A percentile compares a stretch with the other conserved stretches of the same genome.
These are phyloP conservation scores for Diaporthe citri DNA, from an alignment of 2,329 filamentous ascomycete species.

Conservation along the genomic window DNA sequence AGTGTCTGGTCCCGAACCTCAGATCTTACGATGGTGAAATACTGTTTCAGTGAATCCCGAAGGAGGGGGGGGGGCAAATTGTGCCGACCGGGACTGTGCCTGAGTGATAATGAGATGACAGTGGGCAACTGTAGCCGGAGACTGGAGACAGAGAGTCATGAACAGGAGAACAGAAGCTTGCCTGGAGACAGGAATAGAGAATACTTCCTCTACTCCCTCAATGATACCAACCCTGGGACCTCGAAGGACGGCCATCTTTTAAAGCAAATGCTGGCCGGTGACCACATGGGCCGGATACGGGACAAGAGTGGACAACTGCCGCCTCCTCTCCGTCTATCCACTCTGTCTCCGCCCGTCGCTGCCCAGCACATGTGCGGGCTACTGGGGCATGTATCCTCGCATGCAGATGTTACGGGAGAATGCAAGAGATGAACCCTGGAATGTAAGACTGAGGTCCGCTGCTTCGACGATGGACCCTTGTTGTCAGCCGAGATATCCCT, in stretches of 20 bases:
- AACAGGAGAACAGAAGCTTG: background rate
- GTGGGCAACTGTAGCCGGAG: background rate
- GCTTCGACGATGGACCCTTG: constrained; percentile 12
- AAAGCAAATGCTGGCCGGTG: background rate
- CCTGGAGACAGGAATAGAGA: background rate
- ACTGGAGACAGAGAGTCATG: background rate
- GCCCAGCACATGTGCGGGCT: background rate
- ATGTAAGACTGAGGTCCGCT: background rate
- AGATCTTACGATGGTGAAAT: background rate
- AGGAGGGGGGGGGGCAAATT: too few species aligned
- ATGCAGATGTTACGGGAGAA: background rate
- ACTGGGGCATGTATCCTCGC: background rate
- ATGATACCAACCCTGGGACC: background rate
- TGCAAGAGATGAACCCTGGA: constrained; percentile 14
- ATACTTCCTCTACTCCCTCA: background rate
- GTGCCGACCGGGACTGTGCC: background rate
- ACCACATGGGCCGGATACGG: constrained; percentile 16
- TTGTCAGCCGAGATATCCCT: constrained; percentile 16
- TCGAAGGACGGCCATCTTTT: constrained; percentile 20
- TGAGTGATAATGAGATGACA: background rate
- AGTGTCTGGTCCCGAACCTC: background rate
- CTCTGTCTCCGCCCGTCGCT: background rate
- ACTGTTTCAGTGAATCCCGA: constrained; percentile 1
- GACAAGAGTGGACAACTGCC: background rate
- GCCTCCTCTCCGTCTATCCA: background rate